Base-by-base conservation (phyloP, 345 rosid genomes). In the Salix viminalis region DNA sequence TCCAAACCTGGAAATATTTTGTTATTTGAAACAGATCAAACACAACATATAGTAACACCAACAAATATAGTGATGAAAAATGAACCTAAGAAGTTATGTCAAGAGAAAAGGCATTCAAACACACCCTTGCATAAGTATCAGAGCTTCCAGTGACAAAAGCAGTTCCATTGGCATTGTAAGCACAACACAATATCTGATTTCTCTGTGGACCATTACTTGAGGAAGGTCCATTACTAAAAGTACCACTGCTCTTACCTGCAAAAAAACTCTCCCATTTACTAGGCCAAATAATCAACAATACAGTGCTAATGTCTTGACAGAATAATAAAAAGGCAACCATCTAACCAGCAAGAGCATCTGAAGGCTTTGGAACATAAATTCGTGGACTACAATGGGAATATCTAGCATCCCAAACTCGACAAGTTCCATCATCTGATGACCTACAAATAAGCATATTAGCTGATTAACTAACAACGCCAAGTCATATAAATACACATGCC, bases 401-500 rank as follows among this genome's bases (percentile, higher is more conserved):
- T 81, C 97, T 87, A 82, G 97, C 97, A 81, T 96, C 99, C 99
- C 99, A 96, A 82, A 96, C 84, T 83, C 99, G 90, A 83, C 98
- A 96, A 66, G 97, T 96, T 81, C 99, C 99, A 91, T 94, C 99
- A 85, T 96, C 99, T 7, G 99, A 94, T 69, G 99, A 96, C 85
- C 99, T 94, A 83, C 79, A 54, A 72, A 66, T 32, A 32, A 18
- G 18, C 50, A 71, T 39, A 48, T 60, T 24, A 32, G 60, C 62
- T 75, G 44, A 79, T 62, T 68, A 44, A 82, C 50, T 71, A 76
- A 21, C 32, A 76, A 41, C 48, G 68, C 54, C 72, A 50, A 30
- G 65, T 32, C 16, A 69, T 60, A 56, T 41, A 46, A 68, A 37
- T 65, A 74, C 6, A 52, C 23, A 69, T 15, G 54, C 50, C 52